These are phyloP conservation scores for Wallacemonas collosoma DNA, from an alignment of 208 protist genomes.

Conservation along the genomic window DNA sequence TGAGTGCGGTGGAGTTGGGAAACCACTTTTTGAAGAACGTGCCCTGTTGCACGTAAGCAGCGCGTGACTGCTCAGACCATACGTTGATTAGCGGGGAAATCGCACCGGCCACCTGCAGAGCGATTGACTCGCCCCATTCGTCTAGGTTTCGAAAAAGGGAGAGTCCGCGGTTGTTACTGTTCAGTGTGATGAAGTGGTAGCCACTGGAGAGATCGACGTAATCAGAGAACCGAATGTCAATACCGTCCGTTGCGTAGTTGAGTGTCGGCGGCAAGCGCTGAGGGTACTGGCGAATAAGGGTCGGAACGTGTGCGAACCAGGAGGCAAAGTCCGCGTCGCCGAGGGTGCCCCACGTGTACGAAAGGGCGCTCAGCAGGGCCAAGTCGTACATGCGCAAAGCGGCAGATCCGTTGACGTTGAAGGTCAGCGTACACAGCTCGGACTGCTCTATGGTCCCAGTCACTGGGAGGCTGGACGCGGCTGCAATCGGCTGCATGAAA, in stretches of 20 bases:
- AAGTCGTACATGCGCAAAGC: slow-evolving; percentile 67
- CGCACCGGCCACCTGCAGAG: slow-evolving; percentile 61
- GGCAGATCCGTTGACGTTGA: slow-evolving; percentile 57
- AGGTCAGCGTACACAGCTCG: slow-evolving; percentile 45
- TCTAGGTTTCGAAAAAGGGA: slow-evolving; percentile 78
- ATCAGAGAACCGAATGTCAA: slow-evolving; percentile 73
- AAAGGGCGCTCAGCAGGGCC: slow-evolving; percentile 69
- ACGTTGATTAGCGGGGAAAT: slow-evolving; percentile 73
- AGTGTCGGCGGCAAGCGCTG: slow-evolving; percentile 54
- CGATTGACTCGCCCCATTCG: slow-evolving; percentile 80
- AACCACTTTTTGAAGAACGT: slow-evolving; percentile 78
- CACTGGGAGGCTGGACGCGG: slow-evolving; percentile 17
- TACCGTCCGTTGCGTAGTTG: slow-evolving; percentile 65
- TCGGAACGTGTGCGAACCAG: slow-evolving; percentile 68
- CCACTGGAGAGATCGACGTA: slow-evolving; percentile 70
- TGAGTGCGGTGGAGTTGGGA: slow-evolving; percentile 47
- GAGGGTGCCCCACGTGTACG: slow-evolving; percentile 63
- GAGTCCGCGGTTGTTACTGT: slow-evolving; percentile 75
- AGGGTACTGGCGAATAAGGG: slow-evolving; percentile 66
- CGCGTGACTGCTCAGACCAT: slow-evolving; percentile 66
- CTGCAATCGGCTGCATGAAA: slow-evolving; percentile 49
- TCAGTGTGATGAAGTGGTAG: slow-evolving; percentile 87
- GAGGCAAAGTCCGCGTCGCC: slow-evolving; percentile 77
- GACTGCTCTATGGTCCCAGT: slow-evolving; percentile 8
- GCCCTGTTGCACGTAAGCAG: slow-evolving; percentile 50